Evolutionary conservation across 805 yeast genomes (phyloP).

Genomic region (Saccharomycopsis olivae): DNA sequence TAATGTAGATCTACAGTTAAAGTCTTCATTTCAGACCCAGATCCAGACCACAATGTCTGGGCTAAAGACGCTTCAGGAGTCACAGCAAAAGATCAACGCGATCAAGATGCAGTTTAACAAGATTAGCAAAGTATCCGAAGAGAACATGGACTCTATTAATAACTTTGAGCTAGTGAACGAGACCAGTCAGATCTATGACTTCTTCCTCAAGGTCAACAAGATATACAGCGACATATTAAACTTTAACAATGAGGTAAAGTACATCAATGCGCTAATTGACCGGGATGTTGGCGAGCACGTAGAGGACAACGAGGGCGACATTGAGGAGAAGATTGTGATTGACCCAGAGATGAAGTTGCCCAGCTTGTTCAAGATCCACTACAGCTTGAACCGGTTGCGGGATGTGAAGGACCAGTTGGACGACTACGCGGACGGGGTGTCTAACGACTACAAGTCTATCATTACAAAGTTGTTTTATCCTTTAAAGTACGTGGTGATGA

Average conservation of each 20-base stretch:
- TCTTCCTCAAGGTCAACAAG: slow-evolving; percentile 56
- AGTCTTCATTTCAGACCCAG: slow-evolving; percentile 56
- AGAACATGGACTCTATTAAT: slow-evolving; percentile 46
- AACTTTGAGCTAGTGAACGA: slow-evolving; percentile 60
- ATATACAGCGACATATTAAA: slow-evolving; percentile 53
- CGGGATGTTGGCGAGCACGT: slow-evolving; percentile 22
- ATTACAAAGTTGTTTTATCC: slow-evolving; percentile 46
- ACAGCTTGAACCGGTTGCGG: slow-evolving; percentile 53
- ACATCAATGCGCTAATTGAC: slow-evolving; percentile 44
- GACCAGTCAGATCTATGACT: slow-evolving; percentile 59
- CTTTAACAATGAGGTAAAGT: slow-evolving; percentile 39
- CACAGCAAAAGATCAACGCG: slow-evolving; percentile 37
- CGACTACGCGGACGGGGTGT: slow-evolving; percentile 36
- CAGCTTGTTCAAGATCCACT: slow-evolving; percentile 58
- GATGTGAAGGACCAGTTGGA: slow-evolving; percentile 71
- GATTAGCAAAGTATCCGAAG: slow-evolving; percentile 41
- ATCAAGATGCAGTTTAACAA: slow-evolving; percentile 36
- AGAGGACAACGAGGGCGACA: slow-evolving; percentile 23
- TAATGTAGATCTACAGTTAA: slow-evolving; percentile 64
- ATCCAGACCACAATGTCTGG: slow-evolving; percentile 43
- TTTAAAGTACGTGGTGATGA: slow-evolving; percentile 34
- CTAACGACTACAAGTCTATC: slow-evolving; percentile 57
- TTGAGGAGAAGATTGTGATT: slow-evolving; percentile 21
- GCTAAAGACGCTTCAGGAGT: slow-evolving; percentile 27
- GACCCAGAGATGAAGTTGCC: slow-evolving; percentile 35